phyloP scores from a whole-genome alignment of 208 protist genomes.

The Acanthamoeba royreba region DNA sequence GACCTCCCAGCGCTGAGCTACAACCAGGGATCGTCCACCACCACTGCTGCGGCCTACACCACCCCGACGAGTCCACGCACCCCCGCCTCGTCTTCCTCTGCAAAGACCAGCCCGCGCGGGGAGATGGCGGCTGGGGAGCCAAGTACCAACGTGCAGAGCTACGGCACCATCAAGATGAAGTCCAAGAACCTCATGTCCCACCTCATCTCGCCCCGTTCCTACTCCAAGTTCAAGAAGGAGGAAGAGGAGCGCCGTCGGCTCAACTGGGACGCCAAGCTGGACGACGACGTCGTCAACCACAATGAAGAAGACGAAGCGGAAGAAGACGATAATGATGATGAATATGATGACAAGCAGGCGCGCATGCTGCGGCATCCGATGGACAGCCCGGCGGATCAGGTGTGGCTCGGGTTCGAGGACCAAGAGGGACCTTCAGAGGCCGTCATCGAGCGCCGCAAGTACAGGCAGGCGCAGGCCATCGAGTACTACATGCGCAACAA shows the following conservation, averaged over 20 bases:
- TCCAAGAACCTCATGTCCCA: background rate
- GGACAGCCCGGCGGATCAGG: background rate
- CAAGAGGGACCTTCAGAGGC: background rate
- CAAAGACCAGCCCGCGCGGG: too few species aligned
- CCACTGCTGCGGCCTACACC: too few species aligned
- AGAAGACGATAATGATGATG: background rate
- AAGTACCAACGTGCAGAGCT: background rate
- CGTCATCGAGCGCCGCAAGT: background rate
- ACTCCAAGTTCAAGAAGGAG: conserved; percentile 3
- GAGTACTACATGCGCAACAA: conserved; percentile 4
- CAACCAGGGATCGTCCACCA: background rate
- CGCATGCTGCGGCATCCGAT: background rate
- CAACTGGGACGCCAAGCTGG: background rate
- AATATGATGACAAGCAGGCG: background rate
- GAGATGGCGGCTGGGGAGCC: too few species aligned
- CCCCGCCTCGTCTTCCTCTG: too few species aligned
- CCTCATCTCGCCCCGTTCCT: background rate
- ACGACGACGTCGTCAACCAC: background rate
- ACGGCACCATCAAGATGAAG: background rate
- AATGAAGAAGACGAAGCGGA: background rate
- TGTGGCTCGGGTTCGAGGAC: background rate
- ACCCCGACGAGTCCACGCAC: too few species aligned
- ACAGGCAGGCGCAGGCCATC: background rate
- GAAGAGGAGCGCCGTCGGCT: background rate
- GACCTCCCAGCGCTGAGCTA: too few species aligned